phyloP scores from a whole-genome alignment of 306 rosid genomes.

The Gastrolobium bilobum region DNA sequence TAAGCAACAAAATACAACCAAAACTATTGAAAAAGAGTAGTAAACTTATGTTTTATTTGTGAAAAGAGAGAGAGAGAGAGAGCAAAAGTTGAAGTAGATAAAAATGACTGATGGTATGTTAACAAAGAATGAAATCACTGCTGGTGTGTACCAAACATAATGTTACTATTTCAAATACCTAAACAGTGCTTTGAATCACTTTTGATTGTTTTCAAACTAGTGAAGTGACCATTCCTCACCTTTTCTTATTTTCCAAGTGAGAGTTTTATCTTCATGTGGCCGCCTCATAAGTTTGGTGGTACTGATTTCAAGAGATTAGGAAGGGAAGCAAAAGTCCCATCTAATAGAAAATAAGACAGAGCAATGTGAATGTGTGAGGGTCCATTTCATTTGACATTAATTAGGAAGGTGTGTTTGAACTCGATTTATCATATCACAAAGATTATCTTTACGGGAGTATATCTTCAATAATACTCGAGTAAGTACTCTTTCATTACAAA shows the following conservation, averaged over 20 bases:
- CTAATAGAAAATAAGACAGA: slow-evolving; percentile 32
- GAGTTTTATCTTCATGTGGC: slow-evolving; percentile 38
- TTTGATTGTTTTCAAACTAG: slow-evolving; percentile 22
- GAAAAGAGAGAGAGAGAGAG: no score
- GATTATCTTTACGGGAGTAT: slow-evolving; percentile 41
- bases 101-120: neutral
- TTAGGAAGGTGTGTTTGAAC: slow-evolving; percentile 44
- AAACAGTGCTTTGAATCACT: slow-evolving; percentile 23
- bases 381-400: slow-evolving; percentile 47
- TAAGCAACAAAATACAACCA: neutral
- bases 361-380: slow-evolving; percentile 39
- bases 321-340: slow-evolving; percentile 27
- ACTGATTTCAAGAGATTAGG: no score
- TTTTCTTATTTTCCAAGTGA: slow-evolving; percentile 20
- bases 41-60: no score
- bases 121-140: neutral
- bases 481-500: no score
- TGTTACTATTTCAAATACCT: slow-evolving; percentile 10
- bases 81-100: no score
- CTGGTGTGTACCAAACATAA: neutral
- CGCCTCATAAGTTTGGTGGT: slow-evolving; percentile 35
- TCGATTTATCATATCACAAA: slow-evolving; percentile 24
- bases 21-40: no score
- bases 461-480: no score
- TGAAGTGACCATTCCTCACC: slow-evolving; percentile 33